Conservation (phyloP, 1,284 basidiomycete genomes). For the Prillingera fragicola region DNA sequence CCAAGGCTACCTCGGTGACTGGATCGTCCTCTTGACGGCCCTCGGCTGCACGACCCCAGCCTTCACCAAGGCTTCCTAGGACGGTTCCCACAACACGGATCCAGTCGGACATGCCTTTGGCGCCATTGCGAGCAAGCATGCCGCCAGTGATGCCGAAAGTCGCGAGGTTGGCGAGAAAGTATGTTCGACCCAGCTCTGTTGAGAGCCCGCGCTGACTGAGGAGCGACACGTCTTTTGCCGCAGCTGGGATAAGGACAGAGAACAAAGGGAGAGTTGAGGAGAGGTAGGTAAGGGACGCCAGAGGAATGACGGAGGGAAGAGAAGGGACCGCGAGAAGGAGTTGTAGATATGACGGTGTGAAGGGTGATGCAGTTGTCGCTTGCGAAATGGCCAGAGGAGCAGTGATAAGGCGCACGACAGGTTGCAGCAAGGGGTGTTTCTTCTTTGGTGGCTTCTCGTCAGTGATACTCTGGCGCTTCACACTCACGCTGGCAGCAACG, state of each 20-base stretch:
- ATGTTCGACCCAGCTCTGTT: slow-evolving; percentile 39
- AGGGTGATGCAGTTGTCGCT: slow-evolving; percentile 6
- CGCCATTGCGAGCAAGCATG: slow-evolving; percentile 30
- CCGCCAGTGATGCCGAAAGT: slow-evolving; percentile 46
- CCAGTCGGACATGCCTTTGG: slow-evolving; percentile 29
- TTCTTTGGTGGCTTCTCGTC: slow-evolving; percentile 28
- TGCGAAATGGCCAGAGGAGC: slow-evolving; percentile 26
- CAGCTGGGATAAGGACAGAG: slow-evolving; percentile 32
- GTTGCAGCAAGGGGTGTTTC: slow-evolving; percentile 36
- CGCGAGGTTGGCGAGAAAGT: slow-evolving; percentile 45
- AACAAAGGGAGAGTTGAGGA: slow-evolving; percentile 39
- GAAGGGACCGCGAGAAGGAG: slow-evolving; percentile 41
- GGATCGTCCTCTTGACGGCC: neutral
- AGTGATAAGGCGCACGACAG: slow-evolving; percentile 34
- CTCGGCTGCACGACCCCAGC: slow-evolving; percentile 46
- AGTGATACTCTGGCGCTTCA: neutral
- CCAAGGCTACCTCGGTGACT: too few relatives aligned
- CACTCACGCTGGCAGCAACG: slow-evolving; percentile 29
- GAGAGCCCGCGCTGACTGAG: slow-evolving; percentile 24
- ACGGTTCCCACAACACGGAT: slow-evolving; percentile 33
- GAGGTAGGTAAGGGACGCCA: slow-evolving; percentile 40
- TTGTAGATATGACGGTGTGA: slow-evolving; percentile 33
- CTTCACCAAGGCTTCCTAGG: slow-evolving; percentile 27
- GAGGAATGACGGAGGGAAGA: slow-evolving; percentile 39
- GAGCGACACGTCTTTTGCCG: slow-evolving; percentile 18